phyloP scores from a whole-genome alignment of 176 grass and related monocot genomes.

The Ananas comosus region DNA sequence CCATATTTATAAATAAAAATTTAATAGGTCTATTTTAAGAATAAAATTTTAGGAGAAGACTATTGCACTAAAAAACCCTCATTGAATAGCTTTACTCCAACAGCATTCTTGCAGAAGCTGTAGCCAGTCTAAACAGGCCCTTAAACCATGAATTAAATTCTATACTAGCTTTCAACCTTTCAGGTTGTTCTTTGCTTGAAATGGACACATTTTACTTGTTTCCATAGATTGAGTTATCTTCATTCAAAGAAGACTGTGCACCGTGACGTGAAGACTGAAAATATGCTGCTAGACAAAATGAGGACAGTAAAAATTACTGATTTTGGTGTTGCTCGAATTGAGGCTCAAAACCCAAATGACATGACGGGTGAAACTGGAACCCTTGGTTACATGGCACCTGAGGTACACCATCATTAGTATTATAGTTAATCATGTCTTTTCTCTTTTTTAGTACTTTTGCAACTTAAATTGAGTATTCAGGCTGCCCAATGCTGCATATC shows the following conservation, averaged over 20 bases:
- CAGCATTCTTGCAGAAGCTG: too few relatives aligned
- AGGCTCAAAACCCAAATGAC: slow-evolving; percentile 95
- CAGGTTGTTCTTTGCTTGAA: slow-evolving; percentile 7
- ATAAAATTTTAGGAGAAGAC: too few relatives aligned
- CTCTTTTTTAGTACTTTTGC: neutral
- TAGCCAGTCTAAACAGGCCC: too few relatives aligned
- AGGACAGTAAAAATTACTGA: slow-evolving; percentile 95
- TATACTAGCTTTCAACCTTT: slow-evolving; percentile 14
- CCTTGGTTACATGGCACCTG: slow-evolving; percentile 99
- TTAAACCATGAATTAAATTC: neutral
- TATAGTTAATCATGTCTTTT: neutral
- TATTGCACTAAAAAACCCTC: too few relatives aligned
- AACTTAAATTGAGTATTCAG: neutral
- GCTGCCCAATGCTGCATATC: neutral
- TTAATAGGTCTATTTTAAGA: too few relatives aligned
- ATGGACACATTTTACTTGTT: slow-evolving; percentile 7
- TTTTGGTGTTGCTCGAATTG: slow-evolving; percentile 97
- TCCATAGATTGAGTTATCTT: slow-evolving; percentile 83
- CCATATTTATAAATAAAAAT: too few relatives aligned
- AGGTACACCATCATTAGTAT: slow-evolving; percentile 38
- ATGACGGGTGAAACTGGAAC: slow-evolving; percentile 99
- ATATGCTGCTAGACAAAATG: slow-evolving; percentile 95
- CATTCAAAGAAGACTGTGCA: slow-evolving; percentile 97
- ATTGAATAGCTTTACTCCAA: too few relatives aligned
- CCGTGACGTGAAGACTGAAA: slow-evolving; percentile 97